Conservation (phyloP, 2,329 filamentous ascomycete species). For the Pestalotiopsis sp. region DNA sequence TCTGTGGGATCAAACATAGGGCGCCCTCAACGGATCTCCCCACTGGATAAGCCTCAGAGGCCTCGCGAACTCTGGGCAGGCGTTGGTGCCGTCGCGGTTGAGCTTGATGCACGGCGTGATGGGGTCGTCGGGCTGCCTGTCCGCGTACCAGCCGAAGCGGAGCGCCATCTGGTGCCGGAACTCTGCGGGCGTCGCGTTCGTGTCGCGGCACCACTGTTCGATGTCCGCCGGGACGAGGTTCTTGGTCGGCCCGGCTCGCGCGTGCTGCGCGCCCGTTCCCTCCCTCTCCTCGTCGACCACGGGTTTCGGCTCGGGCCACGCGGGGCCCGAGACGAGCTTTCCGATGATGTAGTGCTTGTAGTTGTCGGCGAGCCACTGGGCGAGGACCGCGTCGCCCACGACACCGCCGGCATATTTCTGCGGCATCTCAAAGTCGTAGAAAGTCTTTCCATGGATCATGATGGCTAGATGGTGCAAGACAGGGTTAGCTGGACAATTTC, state of each 20-base stretch:
- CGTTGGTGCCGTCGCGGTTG: background rate
- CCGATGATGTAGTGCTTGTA: slow-evolving; percentile 11
- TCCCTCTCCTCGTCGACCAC: background rate
- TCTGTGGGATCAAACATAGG: background rate
- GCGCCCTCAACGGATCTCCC: background rate
- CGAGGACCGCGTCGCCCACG: background rate
- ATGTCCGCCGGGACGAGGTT: background rate
- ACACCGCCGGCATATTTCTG: slow-evolving; percentile 5
- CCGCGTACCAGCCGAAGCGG: background rate
- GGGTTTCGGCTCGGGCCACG: background rate
- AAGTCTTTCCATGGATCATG: slow-evolving; percentile 10
- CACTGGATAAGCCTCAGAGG: background rate
- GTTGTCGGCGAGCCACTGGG: slow-evolving; percentile 1
- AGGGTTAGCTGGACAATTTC: background rate
- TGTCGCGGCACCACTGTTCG: background rate
- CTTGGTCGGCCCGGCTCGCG: background rate
- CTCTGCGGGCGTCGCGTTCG: background rate
- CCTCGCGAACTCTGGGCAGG: background rate
- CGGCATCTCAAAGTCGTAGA: slow-evolving; percentile 9
- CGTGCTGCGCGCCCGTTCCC: background rate
- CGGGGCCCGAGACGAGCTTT: slow-evolving; percentile 5
- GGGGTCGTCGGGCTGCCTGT: background rate
- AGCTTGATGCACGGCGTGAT: background rate
- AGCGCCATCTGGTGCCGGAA: background rate
- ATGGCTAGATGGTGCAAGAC: background rate